phyloP scores from a whole-genome alignment of 805 yeast species.

The Candida boleticola region DNA sequence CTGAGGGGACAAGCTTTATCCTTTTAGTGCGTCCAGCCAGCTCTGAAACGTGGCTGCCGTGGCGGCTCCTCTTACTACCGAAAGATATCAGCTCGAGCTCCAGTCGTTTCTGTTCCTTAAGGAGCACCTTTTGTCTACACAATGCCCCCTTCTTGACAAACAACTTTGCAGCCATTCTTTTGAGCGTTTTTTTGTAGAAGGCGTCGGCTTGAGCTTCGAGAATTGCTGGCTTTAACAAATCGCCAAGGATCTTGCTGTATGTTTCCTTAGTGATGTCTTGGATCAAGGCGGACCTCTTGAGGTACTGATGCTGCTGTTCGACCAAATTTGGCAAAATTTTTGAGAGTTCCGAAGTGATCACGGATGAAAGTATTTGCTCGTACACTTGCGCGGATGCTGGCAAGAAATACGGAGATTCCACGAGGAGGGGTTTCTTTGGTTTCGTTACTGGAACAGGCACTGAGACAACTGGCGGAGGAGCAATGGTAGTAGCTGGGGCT shows the following conservation, averaged over 20 bases:
- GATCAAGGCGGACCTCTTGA: slow-evolving; percentile 25
- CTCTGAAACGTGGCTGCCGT: neutral
- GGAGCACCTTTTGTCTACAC: slow-evolving; percentile 20
- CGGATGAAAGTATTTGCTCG: slow-evolving; percentile 17
- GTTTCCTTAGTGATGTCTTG: slow-evolving; percentile 48
- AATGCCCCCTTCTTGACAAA: slow-evolving; percentile 27
- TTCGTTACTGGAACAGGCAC: too few relatives aligned
- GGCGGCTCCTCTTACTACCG: slow-evolving; percentile 7
- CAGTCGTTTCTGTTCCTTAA: slow-evolving; percentile 29
- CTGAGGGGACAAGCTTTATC: neutral
- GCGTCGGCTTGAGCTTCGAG: slow-evolving; percentile 47
- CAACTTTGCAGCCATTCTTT: slow-evolving; percentile 24
- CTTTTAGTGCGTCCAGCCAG: neutral
- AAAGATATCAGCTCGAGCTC: slow-evolving; percentile 21
- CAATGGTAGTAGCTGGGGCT: too few relatives aligned
- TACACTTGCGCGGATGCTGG: slow-evolving; percentile 25
- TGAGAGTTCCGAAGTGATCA: slow-evolving; percentile 24
- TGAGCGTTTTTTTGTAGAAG: slow-evolving; percentile 30
- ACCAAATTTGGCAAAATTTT: slow-evolving; percentile 24
- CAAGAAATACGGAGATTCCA: slow-evolving; percentile 23
- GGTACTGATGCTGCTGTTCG: slow-evolving; percentile 16
- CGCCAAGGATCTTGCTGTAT: slow-evolving; percentile 60
- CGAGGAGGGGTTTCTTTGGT: slow-evolving; percentile 14
- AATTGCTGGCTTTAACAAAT: slow-evolving; percentile 44
- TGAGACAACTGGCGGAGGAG: too few relatives aligned